A percentile compares a stretch with the other conserved stretches of the same genome.
phyloP scores from a whole-genome alignment of 73 alveolate species.

The Symbiodinium natans region DNA sequence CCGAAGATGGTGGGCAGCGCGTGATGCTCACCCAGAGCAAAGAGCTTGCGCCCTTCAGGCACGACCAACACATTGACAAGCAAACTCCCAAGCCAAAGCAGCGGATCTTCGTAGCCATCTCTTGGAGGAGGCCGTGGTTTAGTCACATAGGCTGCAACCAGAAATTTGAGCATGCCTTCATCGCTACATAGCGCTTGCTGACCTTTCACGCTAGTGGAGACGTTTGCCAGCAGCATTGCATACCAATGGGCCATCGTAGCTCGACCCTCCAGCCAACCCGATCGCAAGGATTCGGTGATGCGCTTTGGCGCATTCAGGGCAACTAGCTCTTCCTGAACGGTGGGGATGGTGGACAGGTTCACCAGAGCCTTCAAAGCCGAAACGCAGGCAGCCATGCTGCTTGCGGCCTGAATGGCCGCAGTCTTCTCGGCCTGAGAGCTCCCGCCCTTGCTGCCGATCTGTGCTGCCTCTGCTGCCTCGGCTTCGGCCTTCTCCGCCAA shows the following conservation, averaged over 20 bases:
- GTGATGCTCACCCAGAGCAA: constrained; percentile 26
- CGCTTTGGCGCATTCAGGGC: constrained; percentile 88
- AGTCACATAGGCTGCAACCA: constrained; percentile 80
- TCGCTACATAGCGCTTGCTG: constrained; percentile 73
- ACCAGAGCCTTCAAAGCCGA: constrained; percentile 50
- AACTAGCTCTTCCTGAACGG: constrained; percentile 48
- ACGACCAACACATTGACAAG: constrained; percentile 54
- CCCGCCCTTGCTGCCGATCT: constrained; percentile 27
- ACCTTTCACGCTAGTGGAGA: constrained; percentile 76
- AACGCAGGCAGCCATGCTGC: constrained; percentile 50
- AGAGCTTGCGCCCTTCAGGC: constrained; percentile 69
- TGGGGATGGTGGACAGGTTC: constrained; percentile 62
- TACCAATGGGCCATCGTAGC: constrained; percentile 91
- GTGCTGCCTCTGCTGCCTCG: constrained; percentile 67
- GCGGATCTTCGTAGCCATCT: constrained; percentile 90
- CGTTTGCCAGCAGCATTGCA: constrained; percentile 92
- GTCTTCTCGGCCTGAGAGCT: constrained; percentile 30
- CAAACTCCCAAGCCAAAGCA: constrained; percentile 48
- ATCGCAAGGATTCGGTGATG: constrained; percentile 56
- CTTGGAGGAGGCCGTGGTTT: constrained; percentile 72
- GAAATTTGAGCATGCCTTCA: constrained; percentile 70
- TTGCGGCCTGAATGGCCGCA: constrained; percentile 42
- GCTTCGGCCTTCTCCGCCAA: constrained; percentile 80
- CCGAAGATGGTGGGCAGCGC: constrained; percentile 47
- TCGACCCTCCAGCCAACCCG: constrained; percentile 93